Percentiles rank a stretch among this genome's conserved stretches.
Evolutionary conservation across 2,329 filamentous ascomycete species (phyloP).

Genomic region (Hymenoscyphus linearis): DNA sequence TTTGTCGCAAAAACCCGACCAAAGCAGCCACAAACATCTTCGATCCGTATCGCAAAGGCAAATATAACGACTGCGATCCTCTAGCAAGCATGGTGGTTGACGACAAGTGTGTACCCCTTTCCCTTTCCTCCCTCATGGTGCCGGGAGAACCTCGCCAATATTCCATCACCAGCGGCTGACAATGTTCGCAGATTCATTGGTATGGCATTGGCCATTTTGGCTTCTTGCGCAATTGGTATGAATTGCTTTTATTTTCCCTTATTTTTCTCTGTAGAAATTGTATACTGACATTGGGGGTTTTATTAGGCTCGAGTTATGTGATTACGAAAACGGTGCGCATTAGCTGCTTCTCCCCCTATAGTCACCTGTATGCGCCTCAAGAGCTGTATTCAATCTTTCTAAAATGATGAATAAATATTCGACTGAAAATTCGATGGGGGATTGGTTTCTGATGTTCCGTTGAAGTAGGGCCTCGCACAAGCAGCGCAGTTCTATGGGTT

Average conservation of each 20-base stretch:
- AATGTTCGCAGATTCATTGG: constrained; percentile 56
- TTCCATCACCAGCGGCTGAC: background rate
- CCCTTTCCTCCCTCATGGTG: background rate
- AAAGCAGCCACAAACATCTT: background rate
- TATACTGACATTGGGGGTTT: background rate
- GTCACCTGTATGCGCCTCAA: background rate
- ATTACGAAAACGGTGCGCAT: constrained; percentile 81
- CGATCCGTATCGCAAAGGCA: background rate
- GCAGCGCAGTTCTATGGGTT: constrained; percentile 89
- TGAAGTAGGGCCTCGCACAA: constrained; percentile 72
- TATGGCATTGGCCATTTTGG: constrained; percentile 67
- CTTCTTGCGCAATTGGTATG: constrained; percentile 67
- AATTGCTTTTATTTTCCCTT: background rate
- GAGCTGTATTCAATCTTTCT: too few species aligned
- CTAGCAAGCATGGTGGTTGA: background rate
- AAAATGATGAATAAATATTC: constrained; percentile 41
- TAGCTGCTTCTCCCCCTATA: background rate
- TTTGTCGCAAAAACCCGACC: background rate
- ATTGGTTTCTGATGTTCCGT: background rate
- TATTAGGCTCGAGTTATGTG: constrained; percentile 70
- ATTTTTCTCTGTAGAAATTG: background rate
- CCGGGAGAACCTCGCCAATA: background rate
- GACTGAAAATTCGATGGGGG: constrained; percentile 23
- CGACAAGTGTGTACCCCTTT: background rate
- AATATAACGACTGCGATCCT: background rate